Evolutionary conservation across 306 rosid genomes (phyloP), one percentile per base, ranked within the genome.

Genomic region (Malus fusca): DNA sequence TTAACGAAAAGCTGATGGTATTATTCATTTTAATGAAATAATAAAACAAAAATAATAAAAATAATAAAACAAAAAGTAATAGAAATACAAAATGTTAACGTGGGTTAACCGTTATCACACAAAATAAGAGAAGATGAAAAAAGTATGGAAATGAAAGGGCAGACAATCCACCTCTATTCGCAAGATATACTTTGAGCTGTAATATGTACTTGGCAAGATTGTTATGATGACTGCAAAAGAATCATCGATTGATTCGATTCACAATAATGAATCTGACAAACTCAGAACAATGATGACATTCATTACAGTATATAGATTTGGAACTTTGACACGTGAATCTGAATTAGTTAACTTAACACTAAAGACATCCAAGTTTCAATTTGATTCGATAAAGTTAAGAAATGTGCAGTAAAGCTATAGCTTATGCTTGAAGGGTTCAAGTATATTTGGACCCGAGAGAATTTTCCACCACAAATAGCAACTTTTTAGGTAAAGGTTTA

Each of bases 281-380:
- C 40, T 44, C 28, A 31, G n/a, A 43, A 52, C 60, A 77, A 84
- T 80, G 79, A 86, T 80, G 75, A 80, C 55, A 51, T 51, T 51
- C 55, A 48, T 65, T 68, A 73, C 22, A 66, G 60, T 80, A 67
- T 80, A 73, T 72, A 9, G 11, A n/a, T 53, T 43, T 77, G 78
- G 53, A 62, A 59, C 61, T 13, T 71, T 31, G 73, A 78, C 86
- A 80, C 48, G 85, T 79, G 76, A 85, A 76, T 31, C 22, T 56
- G 12, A 8, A 56, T 51, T 51, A 51, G 21, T 51, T 51, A 26
- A 26, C 26, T 26, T 26, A 77, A 85, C 60, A 13, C 75, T 74
- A 60, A 71, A 25, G 73, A 78, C 83, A 84, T 74, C 44, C 79
- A 84, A 75, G 77, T 86, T 69, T 85, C 79, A 86, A 78, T 81